Base-by-base conservation (phyloP, 148 eudicot species). In the Selenicereus undatus region DNA sequence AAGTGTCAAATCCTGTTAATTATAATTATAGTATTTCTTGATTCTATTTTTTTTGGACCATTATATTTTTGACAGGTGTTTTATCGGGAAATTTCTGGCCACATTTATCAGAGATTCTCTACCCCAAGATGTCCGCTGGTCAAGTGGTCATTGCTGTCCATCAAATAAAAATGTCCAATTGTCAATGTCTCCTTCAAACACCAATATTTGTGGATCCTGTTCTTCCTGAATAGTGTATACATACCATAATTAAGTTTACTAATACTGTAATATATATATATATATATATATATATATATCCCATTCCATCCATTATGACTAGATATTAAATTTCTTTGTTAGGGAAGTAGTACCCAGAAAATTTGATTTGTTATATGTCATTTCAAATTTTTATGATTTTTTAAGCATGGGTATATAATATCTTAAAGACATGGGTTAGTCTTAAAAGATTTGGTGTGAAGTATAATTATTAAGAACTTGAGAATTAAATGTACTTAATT, bases 61-160 rank as follows among this genome's bases (percentile, higher is more conserved):
- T 83, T 72, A 45, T 22, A 26, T 18, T 75, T 58, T 0, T 50
- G 74, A 30, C 83, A 80, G 54, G 78, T 84, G 80, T 45, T 77
- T 80, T 80, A 66, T 71, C 32, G 11, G 30, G 17, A 76, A 64
- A 27, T 50, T 20, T 50, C 21, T 35, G 58, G 75, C 11, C 22
- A 22, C n/a, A 21, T 39, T 14, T 62, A 21, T 60, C 10, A 60
- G 26, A 60, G 26, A 60, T 22, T 60, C 26, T 32, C 66, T 6
- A 21, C 7, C 26, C 66, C 66, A 20, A n/a, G 26, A 60, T 24
- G 66, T 14, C 66, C 66, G 26, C 24, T 3, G 66, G 66, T 73
- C 39, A 75, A 32, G 32, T 32, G 32, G 32, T 32, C 32, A 32
- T 27, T 75, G 48, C 64, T 75, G 77, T 48, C 58, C 45, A 22